These are phyloP conservation scores for Trichoderma asperellum DNA, from an alignment of 2,329 filamentous ascomycete species.

Conservation along the genomic window DNA sequence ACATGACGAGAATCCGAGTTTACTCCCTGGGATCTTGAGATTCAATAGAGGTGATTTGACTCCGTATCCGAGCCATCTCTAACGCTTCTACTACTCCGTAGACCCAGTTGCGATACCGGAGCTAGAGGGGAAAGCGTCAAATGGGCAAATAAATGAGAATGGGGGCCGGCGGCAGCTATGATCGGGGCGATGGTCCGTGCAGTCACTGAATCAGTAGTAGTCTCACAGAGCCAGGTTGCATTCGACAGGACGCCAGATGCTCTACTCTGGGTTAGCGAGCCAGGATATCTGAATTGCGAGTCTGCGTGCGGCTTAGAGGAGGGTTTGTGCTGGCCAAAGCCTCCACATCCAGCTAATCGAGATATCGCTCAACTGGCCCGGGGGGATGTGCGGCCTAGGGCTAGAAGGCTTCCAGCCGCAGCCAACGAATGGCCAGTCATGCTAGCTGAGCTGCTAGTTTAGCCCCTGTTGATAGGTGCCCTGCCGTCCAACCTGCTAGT, in stretches of 20 bases:
- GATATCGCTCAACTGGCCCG: background rate
- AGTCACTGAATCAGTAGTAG: background rate
- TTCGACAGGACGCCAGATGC: background rate
- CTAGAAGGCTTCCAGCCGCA: background rate
- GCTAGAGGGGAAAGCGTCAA: background rate
- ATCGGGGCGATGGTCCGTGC: constrained; percentile 23
- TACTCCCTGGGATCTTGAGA: background rate
- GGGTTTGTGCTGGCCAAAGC: background rate
- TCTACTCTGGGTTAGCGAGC: background rate
- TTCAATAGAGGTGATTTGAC: background rate
- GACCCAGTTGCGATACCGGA: constrained; percentile 26
- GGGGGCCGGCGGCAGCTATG: constrained; percentile 5
- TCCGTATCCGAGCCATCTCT: background rate
- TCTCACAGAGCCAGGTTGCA: background rate
- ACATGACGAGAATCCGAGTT: background rate
- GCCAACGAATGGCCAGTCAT: background rate
- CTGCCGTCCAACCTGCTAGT: background rate
- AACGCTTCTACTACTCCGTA: no score
- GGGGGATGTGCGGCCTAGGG: background rate
- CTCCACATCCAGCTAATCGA: background rate
- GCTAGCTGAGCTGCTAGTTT: background rate
- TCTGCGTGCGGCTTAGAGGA: background rate
- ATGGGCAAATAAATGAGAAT: background rate
- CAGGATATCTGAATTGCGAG: background rate
- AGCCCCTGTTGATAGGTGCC: background rate